Evolutionary conservation across 768 basidiomycete species (phyloP).

Genomic region (Hemileccinum impolitum): DNA sequence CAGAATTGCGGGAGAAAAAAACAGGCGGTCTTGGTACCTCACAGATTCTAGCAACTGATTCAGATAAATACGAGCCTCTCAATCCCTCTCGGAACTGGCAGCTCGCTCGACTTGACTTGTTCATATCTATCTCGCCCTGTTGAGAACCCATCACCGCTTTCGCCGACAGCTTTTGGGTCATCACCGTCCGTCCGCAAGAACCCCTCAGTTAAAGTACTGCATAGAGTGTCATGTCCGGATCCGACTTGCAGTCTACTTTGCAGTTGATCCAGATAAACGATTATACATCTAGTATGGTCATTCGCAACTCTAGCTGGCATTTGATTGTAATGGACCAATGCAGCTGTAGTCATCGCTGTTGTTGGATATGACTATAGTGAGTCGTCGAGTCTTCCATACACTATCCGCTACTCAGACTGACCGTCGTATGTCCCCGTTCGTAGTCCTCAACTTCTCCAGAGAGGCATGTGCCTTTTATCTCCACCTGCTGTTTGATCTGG

Average conservation of each 20-base stretch:
- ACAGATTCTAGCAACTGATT: too few species aligned
- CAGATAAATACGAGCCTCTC: too few species aligned
- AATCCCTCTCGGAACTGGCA: too few species aligned
- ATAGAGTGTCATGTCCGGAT: neutral
- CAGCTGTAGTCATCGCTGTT: neutral
- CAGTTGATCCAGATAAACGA: neutral
- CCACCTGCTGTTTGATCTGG: too few species aligned
- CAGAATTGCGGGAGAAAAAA: too few species aligned
- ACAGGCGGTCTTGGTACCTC: too few species aligned
- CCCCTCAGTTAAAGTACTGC: too few species aligned
- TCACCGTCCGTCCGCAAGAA: too few species aligned
- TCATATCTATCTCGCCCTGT: too few species aligned
- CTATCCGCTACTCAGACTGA: neutral
- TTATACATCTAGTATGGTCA: neutral
- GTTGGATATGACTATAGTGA: neutral
- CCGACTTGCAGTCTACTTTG: neutral
- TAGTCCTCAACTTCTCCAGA: conserved; percentile 2
- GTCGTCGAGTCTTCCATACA: neutral
- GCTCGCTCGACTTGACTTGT: too few species aligned
- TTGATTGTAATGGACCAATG: neutral
- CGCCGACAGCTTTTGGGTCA: too few species aligned
- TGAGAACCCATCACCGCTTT: too few species aligned
- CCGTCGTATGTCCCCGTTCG: neutral
- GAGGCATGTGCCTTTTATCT: neutral
- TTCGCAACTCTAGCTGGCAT: neutral